phyloP scores from a whole-genome alignment of 1,284 basidiomycete species.

The Phlebopus sp. region DNA sequence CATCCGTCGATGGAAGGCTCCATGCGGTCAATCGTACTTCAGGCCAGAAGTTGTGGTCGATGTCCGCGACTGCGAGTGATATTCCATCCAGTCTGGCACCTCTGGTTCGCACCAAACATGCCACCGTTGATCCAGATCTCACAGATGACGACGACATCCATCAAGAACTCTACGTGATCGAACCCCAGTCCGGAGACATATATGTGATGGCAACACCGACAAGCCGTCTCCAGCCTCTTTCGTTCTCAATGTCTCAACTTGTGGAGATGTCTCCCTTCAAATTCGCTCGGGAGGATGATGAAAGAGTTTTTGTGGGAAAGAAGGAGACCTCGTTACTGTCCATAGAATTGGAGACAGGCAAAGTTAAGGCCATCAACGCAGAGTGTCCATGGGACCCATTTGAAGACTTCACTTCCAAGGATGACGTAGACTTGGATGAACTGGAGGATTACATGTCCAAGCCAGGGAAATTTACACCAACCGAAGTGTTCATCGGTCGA shows the following conservation, averaged over 20 bases:
- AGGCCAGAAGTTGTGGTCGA: conserved; percentile 78
- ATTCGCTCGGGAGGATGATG: conserved; percentile 63
- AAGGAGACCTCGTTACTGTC: conserved; percentile 82
- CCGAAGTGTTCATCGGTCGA: conserved; percentile 75
- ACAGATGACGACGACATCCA: conserved; percentile 51
- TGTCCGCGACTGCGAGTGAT: conserved; percentile 55
- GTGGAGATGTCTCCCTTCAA: conserved; percentile 86
- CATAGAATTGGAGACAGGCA: conserved; percentile 81
- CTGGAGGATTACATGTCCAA: conserved; percentile 55
- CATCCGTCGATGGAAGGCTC: conserved; percentile 88
- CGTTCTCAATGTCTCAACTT: conserved; percentile 82
- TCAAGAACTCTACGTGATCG: conserved; percentile 84
- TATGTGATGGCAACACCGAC: conserved; percentile 72
- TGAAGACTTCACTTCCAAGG: conserved; percentile 45
- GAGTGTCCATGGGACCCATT: conserved; percentile 76
- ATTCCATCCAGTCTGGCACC: conserved; percentile 58
- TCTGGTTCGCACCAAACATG: conserved; percentile 67
- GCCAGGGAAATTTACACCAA: conserved; percentile 38
- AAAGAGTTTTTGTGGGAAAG: conserved; percentile 76
- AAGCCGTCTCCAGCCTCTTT: conserved; percentile 74
- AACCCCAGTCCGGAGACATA: conserved; percentile 87
- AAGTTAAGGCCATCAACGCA: conserved; percentile 73
- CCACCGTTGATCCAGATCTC: conserved; percentile 52
- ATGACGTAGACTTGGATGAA: conserved; percentile 64
- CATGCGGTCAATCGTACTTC: conserved; percentile 83